phyloP scores from a whole-genome alignment of 1,284 basidiomycete species.

The Pseudozyma flocculosa region DNA sequence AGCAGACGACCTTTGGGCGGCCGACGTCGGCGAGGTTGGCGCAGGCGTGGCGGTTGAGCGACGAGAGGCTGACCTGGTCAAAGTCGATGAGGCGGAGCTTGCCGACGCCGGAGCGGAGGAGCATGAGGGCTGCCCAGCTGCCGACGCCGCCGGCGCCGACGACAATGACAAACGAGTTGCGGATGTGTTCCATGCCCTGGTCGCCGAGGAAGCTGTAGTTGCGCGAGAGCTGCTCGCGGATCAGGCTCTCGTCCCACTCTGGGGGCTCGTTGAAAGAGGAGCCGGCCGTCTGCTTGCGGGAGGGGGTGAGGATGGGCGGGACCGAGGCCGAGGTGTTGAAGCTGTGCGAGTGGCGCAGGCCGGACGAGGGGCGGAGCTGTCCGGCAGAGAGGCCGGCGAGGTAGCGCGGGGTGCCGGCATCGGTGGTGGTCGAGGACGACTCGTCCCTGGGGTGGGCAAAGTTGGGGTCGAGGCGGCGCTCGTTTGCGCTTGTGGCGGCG shows the following conservation, averaged over 20 bases:
- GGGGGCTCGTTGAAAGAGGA: background rate
- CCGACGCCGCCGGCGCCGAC: conserved; percentile 96
- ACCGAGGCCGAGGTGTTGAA: conserved; percentile 10
- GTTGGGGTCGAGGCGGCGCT: conserved; percentile 20
- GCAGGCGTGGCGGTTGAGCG: conserved; percentile 73
- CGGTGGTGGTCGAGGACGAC: conserved; percentile 15
- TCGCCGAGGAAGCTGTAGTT: conserved; percentile 96
- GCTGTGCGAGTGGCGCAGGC: conserved; percentile 25
- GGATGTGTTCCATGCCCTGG: conserved; percentile 77
- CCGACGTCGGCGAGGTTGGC: conserved; percentile 90
- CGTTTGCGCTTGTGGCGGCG: conserved; percentile 19
- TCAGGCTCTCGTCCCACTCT: conserved; percentile 56
- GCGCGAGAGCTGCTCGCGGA: conserved; percentile 72
- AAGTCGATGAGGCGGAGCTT: conserved; percentile 55
- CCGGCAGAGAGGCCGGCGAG: conserved; percentile 26
- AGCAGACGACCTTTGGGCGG: conserved; percentile 85
- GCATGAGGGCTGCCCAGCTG: conserved; percentile 91
- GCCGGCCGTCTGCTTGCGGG: background rate
- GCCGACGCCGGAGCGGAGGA: conserved; percentile 51
- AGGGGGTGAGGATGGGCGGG: background rate
- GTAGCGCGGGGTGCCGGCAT: conserved; percentile 38
- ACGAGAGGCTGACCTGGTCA: conserved; percentile 61
- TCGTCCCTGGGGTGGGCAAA: conserved; percentile 9
- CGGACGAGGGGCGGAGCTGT: conserved; percentile 16
- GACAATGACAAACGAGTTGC: conserved; percentile 76